A percentile compares a stretch with the other conserved stretches of the same genome.
Evolutionary conservation across 176 grass and related monocot genomes (phyloP).

Genomic region (Triticum dicoccoides): DNA sequence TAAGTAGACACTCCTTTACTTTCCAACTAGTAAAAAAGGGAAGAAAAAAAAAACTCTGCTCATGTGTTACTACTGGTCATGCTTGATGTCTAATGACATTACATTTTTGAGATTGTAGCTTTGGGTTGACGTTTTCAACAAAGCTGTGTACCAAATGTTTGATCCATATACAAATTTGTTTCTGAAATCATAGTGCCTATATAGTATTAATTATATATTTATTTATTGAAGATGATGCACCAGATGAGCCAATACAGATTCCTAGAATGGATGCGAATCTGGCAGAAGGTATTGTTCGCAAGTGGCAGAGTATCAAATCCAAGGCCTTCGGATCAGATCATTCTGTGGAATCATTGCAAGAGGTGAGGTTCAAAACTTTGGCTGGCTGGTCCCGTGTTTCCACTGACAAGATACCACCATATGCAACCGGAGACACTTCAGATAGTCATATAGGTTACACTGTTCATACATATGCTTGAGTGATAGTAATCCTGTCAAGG

Average conservation of each 20-base stretch:
- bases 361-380: conserved; percentile 45
- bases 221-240: conserved; percentile 27
- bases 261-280: conserved; percentile 80
- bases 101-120: not conserved
- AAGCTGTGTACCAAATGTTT: not conserved
- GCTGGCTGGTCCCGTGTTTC: not conserved
- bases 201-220: not conserved
- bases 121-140: not conserved
- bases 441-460: not conserved
- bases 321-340: conserved; percentile 77
- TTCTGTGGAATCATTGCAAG: conserved; percentile 53
- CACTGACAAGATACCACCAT: not conserved
- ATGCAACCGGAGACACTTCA: not conserved
- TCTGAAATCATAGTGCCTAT: too few species aligned
- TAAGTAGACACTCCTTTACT: conserved; percentile 18
- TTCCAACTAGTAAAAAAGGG: not conserved
- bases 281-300: conserved; percentile 71
- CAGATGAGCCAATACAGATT: conserved; percentile 39
- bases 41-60: not conserved
- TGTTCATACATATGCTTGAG: not conserved
- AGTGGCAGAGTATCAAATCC: conserved; percentile 93
- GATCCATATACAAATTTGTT: too few species aligned
- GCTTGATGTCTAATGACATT: not conserved
- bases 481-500: not conserved
- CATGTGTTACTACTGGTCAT: not conserved